Base-by-base conservation (phyloP, 192 early-diverging fungal species). In the Oehlia diaphana region DNA sequence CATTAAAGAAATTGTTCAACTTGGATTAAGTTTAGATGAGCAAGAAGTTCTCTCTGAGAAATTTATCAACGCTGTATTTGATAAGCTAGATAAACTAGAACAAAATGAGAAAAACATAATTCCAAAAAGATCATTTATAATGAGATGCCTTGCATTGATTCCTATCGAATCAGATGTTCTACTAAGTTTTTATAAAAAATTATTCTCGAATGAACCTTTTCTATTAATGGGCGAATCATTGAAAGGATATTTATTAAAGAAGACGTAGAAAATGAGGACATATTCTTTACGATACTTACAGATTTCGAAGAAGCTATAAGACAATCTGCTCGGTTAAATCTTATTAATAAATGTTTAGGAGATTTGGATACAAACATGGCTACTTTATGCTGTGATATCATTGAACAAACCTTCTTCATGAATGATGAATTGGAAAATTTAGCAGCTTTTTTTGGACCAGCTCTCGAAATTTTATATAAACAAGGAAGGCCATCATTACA, bases 321-420 rank as follows among this genome's bases (percentile, higher is more conserved):
- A 44, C 19, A 31, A 3, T 74, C 71, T 39, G 19, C 72, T 44
- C 23, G 79, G 7, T 16, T 80, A 47, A 23, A 80, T 44, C 10
- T 47, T 31, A 74, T 80, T 64, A 64, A 75, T 31, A 21, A 66
- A 39, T 23, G 39, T 35, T 80, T 80, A 16, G 23, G 63, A 67
- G 61, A 67, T 8, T n/a, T 16, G 7, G n/a, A 80, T 33, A 66
- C 79, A 23, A 3, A 35, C 23, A 58, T 80, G 39, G 31, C 62
- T 21, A 42, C 79, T n/a, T 26, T 26, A 26, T 26, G 26, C 0
- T 26, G 26, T 26, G 26, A 26, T 26, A 26, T 0, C 26, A 26
- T 49, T 80, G 72, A 80, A 39, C 23, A 72, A 33, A 50, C 4
- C 10, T 80, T 76, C 73, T 80, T 76, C 49, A n/a, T 35, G 14